Evolutionary conservation across 352 stramenopile species (phyloP).

Genomic region (Globisporangium cystogenes): DNA sequence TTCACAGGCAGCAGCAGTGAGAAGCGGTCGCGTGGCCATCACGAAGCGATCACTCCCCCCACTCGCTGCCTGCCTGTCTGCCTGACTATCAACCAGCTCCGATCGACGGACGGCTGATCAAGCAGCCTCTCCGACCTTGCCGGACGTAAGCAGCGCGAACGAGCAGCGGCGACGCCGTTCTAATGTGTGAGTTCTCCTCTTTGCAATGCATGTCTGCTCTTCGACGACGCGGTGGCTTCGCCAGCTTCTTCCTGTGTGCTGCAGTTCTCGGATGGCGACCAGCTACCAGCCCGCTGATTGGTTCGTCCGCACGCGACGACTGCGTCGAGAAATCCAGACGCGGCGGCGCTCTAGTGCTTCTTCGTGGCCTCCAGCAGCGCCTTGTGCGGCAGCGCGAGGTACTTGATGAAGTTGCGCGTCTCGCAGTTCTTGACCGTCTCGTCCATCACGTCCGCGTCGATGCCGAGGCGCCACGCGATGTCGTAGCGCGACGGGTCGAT

Average conservation of each 20-base stretch:
- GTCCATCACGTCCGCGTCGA: slow-evolving; percentile 80
- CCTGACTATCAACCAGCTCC: not conserved
- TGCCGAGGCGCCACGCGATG: slow-evolving; percentile 69
- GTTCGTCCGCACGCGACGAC: too few species aligned
- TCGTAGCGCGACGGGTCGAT: slow-evolving; percentile 67
- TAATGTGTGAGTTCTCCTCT: not conserved
- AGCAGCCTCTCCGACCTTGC: not conserved
- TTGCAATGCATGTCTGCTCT: not conserved
- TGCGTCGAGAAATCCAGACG: too few species aligned
- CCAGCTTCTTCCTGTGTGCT: not conserved
- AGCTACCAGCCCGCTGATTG: too few species aligned
- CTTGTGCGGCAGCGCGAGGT: slow-evolving; percentile 76
- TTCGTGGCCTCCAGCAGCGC: slow-evolving; percentile 25
- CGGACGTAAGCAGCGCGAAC: not conserved
- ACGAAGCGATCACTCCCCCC: not conserved
- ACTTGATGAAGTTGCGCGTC: slow-evolving; percentile 83
- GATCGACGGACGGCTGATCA: not conserved
- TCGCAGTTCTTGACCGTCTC: slow-evolving; percentile 73
- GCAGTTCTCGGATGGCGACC: too few species aligned
- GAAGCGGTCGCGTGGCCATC: not conserved
- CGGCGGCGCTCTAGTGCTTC: not conserved
- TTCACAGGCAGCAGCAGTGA: not conserved
- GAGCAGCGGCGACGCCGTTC: not conserved
- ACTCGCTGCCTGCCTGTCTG: not conserved
- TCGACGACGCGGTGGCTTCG: not conserved